These are phyloP conservation scores for Sporothrix mexicana DNA, from an alignment of 2,329 filamentous ascomycete species.

Conservation along the genomic window DNA sequence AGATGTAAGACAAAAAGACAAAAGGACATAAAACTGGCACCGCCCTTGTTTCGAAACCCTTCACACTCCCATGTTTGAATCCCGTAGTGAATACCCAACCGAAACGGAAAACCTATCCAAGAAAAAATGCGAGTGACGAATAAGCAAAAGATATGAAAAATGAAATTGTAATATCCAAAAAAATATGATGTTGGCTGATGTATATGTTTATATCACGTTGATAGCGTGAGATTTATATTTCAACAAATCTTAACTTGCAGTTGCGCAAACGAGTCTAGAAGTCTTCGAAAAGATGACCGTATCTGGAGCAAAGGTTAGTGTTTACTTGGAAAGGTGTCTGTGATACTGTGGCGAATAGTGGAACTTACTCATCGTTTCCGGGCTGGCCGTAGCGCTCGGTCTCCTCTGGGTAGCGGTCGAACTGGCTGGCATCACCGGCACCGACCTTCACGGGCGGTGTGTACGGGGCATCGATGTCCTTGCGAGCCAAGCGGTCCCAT, in stretches of 20 bases:
- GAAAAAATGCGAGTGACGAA: conserved; percentile 8
- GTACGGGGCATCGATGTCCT: conserved; percentile 98
- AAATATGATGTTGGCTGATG: neutral
- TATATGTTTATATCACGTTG: neutral
- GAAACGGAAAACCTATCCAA: conserved; percentile 18
- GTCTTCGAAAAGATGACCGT: conserved; percentile 76
- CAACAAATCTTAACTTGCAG: neutral
- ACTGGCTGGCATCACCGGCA: conserved; percentile 93
- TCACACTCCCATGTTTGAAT: conserved; percentile 25
- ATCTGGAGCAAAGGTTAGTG: conserved; percentile 52
- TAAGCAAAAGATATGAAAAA: neutral
- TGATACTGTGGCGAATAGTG: neutral
- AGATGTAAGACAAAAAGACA: neutral
- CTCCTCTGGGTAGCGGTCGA: conserved; percentile 97
- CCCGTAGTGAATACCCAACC: conserved; percentile 15
- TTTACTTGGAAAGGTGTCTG: neutral
- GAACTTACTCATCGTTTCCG: conserved; percentile 83
- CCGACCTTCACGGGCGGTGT: conserved; percentile 94
- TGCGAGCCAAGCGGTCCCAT: conserved; percentile 91
- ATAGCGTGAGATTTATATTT: conserved; percentile 6
- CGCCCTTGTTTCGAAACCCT: conserved; percentile 10
- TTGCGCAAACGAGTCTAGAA: conserved; percentile 55
- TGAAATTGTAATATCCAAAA: neutral
- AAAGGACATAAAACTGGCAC: conserved; percentile 1
- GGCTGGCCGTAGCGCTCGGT: conserved; percentile 84